Conservation (phyloP, 1,284 basidiomycete species). For the Rhodotorula sp. region DNA sequence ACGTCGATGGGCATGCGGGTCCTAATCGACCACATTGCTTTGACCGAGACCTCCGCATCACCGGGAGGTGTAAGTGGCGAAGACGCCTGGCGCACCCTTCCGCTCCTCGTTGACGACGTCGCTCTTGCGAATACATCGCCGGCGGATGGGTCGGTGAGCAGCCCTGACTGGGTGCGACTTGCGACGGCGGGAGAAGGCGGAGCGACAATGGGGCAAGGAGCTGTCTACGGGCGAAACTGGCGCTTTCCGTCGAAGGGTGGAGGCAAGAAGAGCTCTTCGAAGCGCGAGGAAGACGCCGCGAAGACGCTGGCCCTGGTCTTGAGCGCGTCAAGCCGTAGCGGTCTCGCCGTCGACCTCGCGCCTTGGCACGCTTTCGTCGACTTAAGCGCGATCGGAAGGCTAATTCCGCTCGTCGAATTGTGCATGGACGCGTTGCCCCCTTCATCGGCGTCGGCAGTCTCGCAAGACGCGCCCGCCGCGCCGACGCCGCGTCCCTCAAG, state of each 20-base stretch:
- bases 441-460: background rate
- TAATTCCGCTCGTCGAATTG: slow-evolving; percentile 51
- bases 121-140: background rate
- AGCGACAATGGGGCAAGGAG: slow-evolving; percentile 29
- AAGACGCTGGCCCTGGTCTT: background rate
- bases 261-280: background rate
- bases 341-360: slow-evolving; percentile 49
- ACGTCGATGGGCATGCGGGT: slow-evolving; percentile 40
- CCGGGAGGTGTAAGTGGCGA: background rate
- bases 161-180: background rate
- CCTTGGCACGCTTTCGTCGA: slow-evolving; percentile 74
- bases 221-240: slow-evolving; percentile 31
- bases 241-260: background rate
- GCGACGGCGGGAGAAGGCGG: background rate
- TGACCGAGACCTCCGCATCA: slow-evolving; percentile 24
- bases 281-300: too few species aligned
- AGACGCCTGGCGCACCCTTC: slow-evolving; percentile 29
- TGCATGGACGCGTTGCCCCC: slow-evolving; percentile 38
- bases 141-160: background rate
- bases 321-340: background rate
- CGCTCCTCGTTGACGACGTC: slow-evolving; percentile 6
- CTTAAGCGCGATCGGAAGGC: slow-evolving; percentile 50
- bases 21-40: slow-evolving; percentile 46
- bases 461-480: background rate
- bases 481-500: background rate